Conservation (phyloP, 108 stramenopile genomes). For the Cylindrotheca fusiformis region DNA sequence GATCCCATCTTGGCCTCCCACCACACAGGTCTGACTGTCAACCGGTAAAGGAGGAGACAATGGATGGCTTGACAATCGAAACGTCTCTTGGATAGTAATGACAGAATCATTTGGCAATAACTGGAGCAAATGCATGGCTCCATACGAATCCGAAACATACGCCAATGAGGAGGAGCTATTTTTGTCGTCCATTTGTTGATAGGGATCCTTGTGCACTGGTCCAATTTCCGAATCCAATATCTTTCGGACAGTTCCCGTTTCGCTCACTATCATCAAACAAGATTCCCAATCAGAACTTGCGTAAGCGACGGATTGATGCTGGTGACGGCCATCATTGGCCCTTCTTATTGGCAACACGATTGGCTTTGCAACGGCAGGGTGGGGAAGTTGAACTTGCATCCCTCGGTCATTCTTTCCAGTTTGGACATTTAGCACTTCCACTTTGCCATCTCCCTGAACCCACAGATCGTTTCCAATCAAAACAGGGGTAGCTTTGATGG, state of each 20-base stretch:
- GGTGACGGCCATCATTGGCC: slow-evolving; percentile 2
- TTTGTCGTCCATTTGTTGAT: neutral
- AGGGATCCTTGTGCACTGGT: slow-evolving; percentile 26
- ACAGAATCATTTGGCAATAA: neutral
- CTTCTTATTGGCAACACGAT: neutral
- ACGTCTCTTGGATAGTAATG: slow-evolving; percentile 4
- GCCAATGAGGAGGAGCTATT: no score
- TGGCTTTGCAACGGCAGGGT: slow-evolving; percentile 7
- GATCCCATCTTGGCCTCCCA: slow-evolving; percentile 31
- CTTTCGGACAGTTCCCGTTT: neutral
- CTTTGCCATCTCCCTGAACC: slow-evolving; percentile 2
- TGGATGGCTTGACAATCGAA: slow-evolving; percentile 15
- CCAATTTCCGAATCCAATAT: slow-evolving; percentile 18
- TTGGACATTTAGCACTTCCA: neutral
- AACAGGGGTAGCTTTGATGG: slow-evolving; percentile 22
- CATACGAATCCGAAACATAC: slow-evolving; percentile 21
- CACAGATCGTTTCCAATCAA: slow-evolving; percentile 9
- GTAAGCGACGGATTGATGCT: slow-evolving; percentile 5
- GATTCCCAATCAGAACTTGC: slow-evolving; percentile 36
- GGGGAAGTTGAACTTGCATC: neutral
- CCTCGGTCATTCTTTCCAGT: neutral
- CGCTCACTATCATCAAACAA: slow-evolving; percentile 13
- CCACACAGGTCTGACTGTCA: slow-evolving; percentile 10
- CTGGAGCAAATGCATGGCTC: slow-evolving; percentile 17
- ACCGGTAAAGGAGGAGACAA: slow-evolving; percentile 7